A percentile compares a stretch with the other conserved stretches of the same genome.
These are phyloP conservation scores for Ciborinia camelliae DNA, from an alignment of 2,329 filamentous ascomycete species.

Conservation along the genomic window DNA sequence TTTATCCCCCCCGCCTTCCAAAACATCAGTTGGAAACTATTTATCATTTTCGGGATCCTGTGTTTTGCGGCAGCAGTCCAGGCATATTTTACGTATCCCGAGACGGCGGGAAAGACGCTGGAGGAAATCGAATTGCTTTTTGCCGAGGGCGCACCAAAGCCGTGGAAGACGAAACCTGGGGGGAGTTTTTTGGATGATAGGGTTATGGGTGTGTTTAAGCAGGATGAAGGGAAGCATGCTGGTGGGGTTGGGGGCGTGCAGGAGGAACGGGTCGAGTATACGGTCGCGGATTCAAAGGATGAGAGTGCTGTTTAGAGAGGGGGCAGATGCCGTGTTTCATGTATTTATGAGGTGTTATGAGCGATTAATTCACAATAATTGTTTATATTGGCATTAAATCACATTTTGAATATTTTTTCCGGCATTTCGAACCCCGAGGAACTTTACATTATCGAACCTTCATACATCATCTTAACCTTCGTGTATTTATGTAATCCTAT, in stretches of 20 bases:
- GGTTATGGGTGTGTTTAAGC: slow-evolving; percentile 24
- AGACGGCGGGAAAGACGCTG: slow-evolving; percentile 37
- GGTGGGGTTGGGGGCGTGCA: neutral
- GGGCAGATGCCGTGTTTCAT: neutral
- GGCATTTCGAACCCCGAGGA: rapidly evolving
- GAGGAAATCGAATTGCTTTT: slow-evolving; percentile 40
- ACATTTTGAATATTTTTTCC: neutral
- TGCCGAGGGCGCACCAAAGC: slow-evolving; percentile 20
- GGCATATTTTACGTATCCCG: slow-evolving; percentile 36
- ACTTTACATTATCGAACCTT: neutral
- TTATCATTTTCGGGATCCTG: slow-evolving; percentile 48
- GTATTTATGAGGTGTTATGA: neutral
- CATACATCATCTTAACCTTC: too few species aligned
- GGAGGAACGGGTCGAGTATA: slow-evolving; percentile 5
- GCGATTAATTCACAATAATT: neutral
- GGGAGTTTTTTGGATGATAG: slow-evolving; percentile 23
- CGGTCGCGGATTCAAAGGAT: neutral
- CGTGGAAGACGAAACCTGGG: slow-evolving; percentile 31
- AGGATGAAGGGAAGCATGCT: neutral
- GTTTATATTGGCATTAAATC: too few species aligned
- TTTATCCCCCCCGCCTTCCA: slow-evolving; percentile 56
- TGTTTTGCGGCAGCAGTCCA: slow-evolving; percentile 43
- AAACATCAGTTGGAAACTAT: slow-evolving; percentile 55
- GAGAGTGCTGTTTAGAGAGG: neutral
- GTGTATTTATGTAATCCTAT: too few species aligned